Conservation (phyloP, 257 asterid species). For the Osmanthus fragrans region DNA sequence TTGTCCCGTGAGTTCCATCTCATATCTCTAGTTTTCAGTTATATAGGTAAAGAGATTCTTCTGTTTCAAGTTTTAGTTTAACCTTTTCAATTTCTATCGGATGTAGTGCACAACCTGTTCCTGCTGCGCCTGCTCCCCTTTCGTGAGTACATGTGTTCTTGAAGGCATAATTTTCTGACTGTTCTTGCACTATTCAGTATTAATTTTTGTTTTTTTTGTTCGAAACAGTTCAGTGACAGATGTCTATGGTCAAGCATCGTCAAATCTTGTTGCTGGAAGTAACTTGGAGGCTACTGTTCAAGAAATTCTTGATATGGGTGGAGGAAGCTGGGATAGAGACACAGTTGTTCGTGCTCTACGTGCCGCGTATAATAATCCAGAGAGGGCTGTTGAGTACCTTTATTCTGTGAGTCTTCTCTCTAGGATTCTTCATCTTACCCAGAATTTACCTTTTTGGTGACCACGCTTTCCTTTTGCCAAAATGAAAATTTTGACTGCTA, state of each 20-base stretch:
- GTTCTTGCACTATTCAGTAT: not conserved
- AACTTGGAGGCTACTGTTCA: slow-evolving; percentile 75
- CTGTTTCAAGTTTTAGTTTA: not conserved
- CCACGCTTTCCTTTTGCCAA: slow-evolving; percentile 1
- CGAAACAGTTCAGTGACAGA: slow-evolving; percentile 56
- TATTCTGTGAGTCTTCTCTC: slow-evolving; percentile 65
- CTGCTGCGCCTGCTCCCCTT: slow-evolving; percentile 31
- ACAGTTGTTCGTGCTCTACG: slow-evolving; percentile 77
- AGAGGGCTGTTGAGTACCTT: slow-evolving; percentile 87
- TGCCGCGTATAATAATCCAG: slow-evolving; percentile 90
- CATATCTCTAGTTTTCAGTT: slow-evolving; percentile 22
- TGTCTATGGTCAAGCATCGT: slow-evolving; percentile 83
- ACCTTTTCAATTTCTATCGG: slow-evolving; percentile 10
- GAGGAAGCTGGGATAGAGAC: slow-evolving; percentile 91
- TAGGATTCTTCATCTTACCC: slow-evolving; percentile 1
- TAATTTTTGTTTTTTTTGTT: slow-evolving; percentile 16
- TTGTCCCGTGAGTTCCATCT: slow-evolving; percentile 52
- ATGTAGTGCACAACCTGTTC: slow-evolving; percentile 55
- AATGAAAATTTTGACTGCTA: not conserved
- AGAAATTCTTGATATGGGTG: slow-evolving; percentile 90
- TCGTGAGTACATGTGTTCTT: slow-evolving; percentile 46
- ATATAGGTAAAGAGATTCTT: not conserved
- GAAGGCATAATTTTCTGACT: not conserved
- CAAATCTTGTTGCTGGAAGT: slow-evolving; percentile 82
- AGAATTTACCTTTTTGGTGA: slow-evolving; percentile 3